Evolutionary conservation across 805 yeast species (phyloP), one percentile per base, ranked within the genome.

Genomic region (Lachancea kluyveri): DNA sequence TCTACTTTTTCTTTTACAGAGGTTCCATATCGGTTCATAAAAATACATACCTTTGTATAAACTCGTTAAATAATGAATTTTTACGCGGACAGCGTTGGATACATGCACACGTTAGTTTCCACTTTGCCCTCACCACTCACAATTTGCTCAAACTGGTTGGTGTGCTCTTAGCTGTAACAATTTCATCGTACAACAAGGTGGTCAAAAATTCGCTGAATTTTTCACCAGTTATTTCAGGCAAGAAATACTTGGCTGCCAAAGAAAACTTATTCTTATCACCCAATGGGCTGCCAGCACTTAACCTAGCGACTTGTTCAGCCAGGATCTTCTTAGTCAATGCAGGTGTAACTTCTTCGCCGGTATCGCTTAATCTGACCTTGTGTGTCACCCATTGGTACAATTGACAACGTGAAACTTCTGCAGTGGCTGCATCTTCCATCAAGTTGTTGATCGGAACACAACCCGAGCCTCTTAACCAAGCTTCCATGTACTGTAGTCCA

Each of bases 371-470:
- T 35, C 54, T 61, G 26, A 75, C 80, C 26, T 74, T 73, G 54
- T 82, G 88, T 37, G 76, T 79, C 31, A 77, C 82, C 94, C 94
- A 82, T 54, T 84, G 86, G 69, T 78, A 78, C 45, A 82, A 66
- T 61, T 81, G 90, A 40, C 86, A 71, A 64, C 92, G 72, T 21
- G 88, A 78, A 23, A 82, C 94, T 60, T 82, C 94, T 24, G 92
- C 90, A 30, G 94, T 82, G 20, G 92, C 92, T 17, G 94, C 94
- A 59, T 82, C 94, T 61, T 82, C 94, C 94, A 82, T 82, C 59
- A 82, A 67, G 57, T 76, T 74, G 65, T 82, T 81, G 57, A 82
- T 82, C 44, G 94, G 90, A 39, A 80, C 88, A 68, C 92, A 82
- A 10, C 94, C 94, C 33, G 77, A 63, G 38, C 86, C 86, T 56